Evolutionary conservation across 2,329 filamentous ascomycete species (phyloP), one percentile per base, ranked within the genome.

Genomic region (Pseudocercospora musae): DNA sequence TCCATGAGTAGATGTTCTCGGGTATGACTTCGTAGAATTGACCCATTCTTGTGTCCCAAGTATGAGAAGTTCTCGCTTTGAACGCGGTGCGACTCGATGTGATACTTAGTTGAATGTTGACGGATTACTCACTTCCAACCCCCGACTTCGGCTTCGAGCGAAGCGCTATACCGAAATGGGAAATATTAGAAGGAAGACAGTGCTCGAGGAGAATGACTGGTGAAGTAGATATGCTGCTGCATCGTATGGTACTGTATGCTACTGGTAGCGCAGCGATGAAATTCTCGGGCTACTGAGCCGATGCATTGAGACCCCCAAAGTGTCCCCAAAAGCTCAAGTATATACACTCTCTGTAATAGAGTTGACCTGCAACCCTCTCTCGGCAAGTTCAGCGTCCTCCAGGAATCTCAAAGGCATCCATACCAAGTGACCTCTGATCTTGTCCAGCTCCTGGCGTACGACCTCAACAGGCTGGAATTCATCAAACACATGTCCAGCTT

Each of bases 341-440:
- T 91, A 95, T 64, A 96, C 86, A 83, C 90, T 92, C 81, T 97
- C 92, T 0, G 94, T 98, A 72, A 87, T 89, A 50, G 85, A 79
- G 75, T 98, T 98, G 44, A 98, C 87, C 77, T 92, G 88, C 76
- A 98, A 72, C 0, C 94, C 93, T 71, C 85, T 86, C 79, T 97
- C 93, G 0, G 93, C 93, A 92, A 98, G 96, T 70, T 91, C 84
- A 0, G 88, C 92, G 66, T 96, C 87, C 70, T 85, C 83, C 73
- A 98, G 77, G 74, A 96, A 98, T 50, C 92, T 86, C 71, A 98
- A 76, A n/a, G 92, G 92, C 88, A 96, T 94, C 91, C 91, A 96
- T 6, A 98, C 94, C 44, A 98, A 76, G 79, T 98, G 94, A 0
- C 94, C 94, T 78, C 70, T 70, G 68, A 98, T 86, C 72, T 89